Percentiles rank a stretch among this genome's conserved stretches.
Conservation (phyloP, 1,139 yeast species). For the Meyerozyma elateridarum region DNA sequence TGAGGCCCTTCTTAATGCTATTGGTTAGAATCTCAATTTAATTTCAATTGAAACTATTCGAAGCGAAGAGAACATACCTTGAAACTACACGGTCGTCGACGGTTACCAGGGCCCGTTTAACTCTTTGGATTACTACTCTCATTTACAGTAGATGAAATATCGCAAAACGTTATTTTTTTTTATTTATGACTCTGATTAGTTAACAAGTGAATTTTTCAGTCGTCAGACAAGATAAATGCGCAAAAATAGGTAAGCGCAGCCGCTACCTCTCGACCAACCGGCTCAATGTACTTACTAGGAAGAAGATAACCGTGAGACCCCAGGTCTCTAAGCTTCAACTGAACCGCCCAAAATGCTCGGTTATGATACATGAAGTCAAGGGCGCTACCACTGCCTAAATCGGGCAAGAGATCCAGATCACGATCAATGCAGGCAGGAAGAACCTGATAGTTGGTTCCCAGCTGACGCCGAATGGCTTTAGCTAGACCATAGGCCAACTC, state of each 20-base stretch:
- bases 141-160: slow-evolving; percentile 26
- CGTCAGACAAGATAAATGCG: slow-evolving; percentile 49
- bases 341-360: slow-evolving; percentile 81
- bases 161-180: background rate
- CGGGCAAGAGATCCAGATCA: slow-evolving; percentile 66
- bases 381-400: slow-evolving; percentile 75
- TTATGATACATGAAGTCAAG: slow-evolving; percentile 82
- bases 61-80: slow-evolving; percentile 42
- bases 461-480: slow-evolving; percentile 59
- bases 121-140: slow-evolving; percentile 88
- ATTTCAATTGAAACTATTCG: background rate
- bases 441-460: slow-evolving; percentile 64
- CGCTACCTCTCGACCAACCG: slow-evolving; percentile 74
- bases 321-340: slow-evolving; percentile 73
- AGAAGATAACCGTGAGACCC: slow-evolving; percentile 81
- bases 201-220: too few species aligned
- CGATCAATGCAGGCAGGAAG: slow-evolving; percentile 77
- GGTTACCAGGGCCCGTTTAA: slow-evolving; percentile 79
- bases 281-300: slow-evolving; percentile 64
- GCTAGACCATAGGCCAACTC: slow-evolving; percentile 80
- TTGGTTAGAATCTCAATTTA: slow-evolving; percentile 6
- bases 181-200: too few species aligned
- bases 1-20: slow-evolving; percentile 67
- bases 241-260: slow-evolving; percentile 69
- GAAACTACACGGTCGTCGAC: slow-evolving; percentile 71